Base-by-base conservation (phyloP, 1,284 basidiomycete genomes). In the Macrocystidia cucumis region DNA sequence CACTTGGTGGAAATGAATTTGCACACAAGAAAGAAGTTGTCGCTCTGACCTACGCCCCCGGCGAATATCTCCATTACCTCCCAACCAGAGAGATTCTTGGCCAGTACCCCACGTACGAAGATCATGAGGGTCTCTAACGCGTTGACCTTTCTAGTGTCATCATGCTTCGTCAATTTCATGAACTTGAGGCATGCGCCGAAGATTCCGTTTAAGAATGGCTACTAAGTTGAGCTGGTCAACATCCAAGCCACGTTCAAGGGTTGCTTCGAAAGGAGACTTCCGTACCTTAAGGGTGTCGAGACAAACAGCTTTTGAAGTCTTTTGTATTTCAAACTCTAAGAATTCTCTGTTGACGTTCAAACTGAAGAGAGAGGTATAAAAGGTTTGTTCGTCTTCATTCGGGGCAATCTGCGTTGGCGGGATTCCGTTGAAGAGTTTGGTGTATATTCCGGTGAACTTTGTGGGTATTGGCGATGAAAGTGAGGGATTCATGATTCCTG, bases 51-150 rank as follows among this genome's bases (percentile, higher is more conserved):
- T 4, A 78, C 72, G 17, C 69, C 71, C 5, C 74, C 74, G 2
- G 75, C 75, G 34, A 81, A 66, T 17, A 78, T 51, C 24, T 80
- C 72, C 78, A 82, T 81, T 6, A 74, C 64, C 48, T 82, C 78
- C 75, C 74, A 80, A 14, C 79, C 79, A 2, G 70, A 64, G 1
- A 74, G 47, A 34, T 70, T 67, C 52, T 80, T 78, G 29, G 57
- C 58, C 27, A 80, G 56, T 11, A 77, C 47, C 35, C 57, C 59
- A 12, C 67, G 63, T 18, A 68, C 49, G 3, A 74, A 19, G 11
- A 74, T 52, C 0, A 61, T 53, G 18, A 79, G 50, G 0, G 72
- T 74, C 42, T 70, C 61, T 5, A 78, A 49, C 1, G 72, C 59
- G 40, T 77, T 63, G 1, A 43, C 43, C 39, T 63, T 68, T 35